Percentiles rank a stretch among this genome's conserved stretches.
phyloP scores from a whole-genome alignment of 169 alveolate species.

The Plasmodium gaboni region DNA sequence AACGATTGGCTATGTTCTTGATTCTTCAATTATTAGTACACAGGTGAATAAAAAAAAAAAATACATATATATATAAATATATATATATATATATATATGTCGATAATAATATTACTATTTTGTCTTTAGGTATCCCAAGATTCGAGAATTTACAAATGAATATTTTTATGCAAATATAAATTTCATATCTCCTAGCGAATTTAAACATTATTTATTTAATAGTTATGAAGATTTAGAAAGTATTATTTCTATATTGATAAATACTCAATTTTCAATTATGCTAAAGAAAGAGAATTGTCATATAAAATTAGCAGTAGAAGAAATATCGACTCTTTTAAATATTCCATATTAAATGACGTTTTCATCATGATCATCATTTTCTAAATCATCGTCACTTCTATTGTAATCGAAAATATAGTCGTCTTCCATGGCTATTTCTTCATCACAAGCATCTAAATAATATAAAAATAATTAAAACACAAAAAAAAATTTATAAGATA shows the following conservation, averaged over 20 bases:
- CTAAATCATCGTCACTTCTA: conserved; percentile 75
- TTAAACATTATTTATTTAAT: conserved; percentile 42
- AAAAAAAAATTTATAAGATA: neutral
- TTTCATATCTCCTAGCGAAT: conserved; percentile 52
- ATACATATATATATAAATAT: neutral
- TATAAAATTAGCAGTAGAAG: conserved; percentile 24
- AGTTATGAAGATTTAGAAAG: conserved; percentile 64
- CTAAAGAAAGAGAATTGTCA: conserved; percentile 13
- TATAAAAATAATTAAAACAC: neutral
- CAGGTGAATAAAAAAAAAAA: conserved; percentile 8
- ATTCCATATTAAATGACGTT: conserved; percentile 69
- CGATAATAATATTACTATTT: neutral
- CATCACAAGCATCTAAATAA: conserved; percentile 38
- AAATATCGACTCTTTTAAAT: conserved; percentile 19
- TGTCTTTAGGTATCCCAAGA: conserved; percentile 57
- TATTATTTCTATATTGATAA: conserved; percentile 21
- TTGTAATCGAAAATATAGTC: conserved; percentile 67
- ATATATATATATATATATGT: neutral
- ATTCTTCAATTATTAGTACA: conserved; percentile 41
- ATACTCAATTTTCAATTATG: conserved; percentile 48
- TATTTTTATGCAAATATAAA: conserved; percentile 59
- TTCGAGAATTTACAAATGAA: conserved; percentile 71
- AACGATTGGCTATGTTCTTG: conserved; percentile 40
- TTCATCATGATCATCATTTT: conserved; percentile 69
- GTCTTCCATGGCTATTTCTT: conserved; percentile 50